phyloP scores from a whole-genome alignment of 495 filamentous ascomycete species.

The Penicillium samsonianum region DNA sequence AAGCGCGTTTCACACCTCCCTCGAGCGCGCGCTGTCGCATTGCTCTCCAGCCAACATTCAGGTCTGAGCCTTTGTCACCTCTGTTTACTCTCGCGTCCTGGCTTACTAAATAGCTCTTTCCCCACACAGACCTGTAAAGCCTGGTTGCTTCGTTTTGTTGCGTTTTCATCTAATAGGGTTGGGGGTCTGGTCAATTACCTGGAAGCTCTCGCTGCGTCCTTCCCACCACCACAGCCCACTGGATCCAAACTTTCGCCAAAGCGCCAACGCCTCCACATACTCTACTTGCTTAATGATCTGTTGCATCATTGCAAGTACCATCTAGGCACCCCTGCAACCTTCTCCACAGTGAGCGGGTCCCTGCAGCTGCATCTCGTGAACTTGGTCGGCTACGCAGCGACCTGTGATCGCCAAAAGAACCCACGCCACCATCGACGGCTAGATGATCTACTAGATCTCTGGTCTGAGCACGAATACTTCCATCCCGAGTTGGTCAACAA shows the following conservation, averaged over 20 bases:
- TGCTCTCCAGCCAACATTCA: slow-evolving; percentile 87
- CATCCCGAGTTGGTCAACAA: slow-evolving; percentile 56
- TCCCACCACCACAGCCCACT: slow-evolving; percentile 33
- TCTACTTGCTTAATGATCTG: slow-evolving; percentile 82
- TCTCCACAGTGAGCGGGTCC: slow-evolving; percentile 58
- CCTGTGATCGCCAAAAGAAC: slow-evolving; percentile 56
- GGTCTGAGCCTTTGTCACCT: slow-evolving; percentile 69
- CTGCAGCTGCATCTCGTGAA: slow-evolving; percentile 62
- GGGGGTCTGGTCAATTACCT: slow-evolving; percentile 75
- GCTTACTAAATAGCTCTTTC: slow-evolving; percentile 48
- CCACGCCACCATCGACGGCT: slow-evolving; percentile 69
- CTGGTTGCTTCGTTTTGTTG: slow-evolving; percentile 75
- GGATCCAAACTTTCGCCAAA: slow-evolving; percentile 54
- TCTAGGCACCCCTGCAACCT: slow-evolving; percentile 36
- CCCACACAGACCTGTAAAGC: slow-evolving; percentile 77
- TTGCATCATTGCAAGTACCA: slow-evolving; percentile 77
- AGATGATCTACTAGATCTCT: slow-evolving; percentile 66
- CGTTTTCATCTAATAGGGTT: slow-evolving; percentile 66
- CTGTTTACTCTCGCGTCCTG: slow-evolving; percentile 23
- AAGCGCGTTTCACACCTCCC: slow-evolving; percentile 63
- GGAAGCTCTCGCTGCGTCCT: slow-evolving; percentile 63
- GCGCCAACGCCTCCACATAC: slow-evolving; percentile 71
- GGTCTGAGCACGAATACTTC: slow-evolving; percentile 72
- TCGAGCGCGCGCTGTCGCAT: slow-evolving; percentile 67
- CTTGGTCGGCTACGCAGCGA: slow-evolving; percentile 62